Conservation (phyloP, 176 grass and related monocot species). For the Bonia amplexicaulis region DNA sequence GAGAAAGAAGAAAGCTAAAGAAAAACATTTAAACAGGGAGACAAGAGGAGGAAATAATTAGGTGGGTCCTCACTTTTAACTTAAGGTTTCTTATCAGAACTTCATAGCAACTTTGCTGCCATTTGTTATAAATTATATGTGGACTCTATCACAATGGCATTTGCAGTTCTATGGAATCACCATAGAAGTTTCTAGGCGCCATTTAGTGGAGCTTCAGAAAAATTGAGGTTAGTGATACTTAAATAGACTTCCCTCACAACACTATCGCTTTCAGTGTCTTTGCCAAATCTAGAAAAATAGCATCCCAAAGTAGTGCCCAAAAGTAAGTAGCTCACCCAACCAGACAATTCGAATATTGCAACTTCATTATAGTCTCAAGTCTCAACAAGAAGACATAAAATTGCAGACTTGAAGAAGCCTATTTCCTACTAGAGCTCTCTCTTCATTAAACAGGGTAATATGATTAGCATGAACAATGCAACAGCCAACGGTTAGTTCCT, state of each 20-base stretch:
- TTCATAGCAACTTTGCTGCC: not conserved
- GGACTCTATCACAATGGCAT: not conserved
- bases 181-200: not conserved
- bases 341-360: not conserved
- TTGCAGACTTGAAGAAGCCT: not conserved
- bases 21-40: not conserved
- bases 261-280: not conserved
- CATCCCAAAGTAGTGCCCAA: not conserved
- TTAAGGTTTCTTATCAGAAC: not conserved
- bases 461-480: not conserved
- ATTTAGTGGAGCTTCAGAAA: not conserved
- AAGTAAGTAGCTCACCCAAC: not conserved
- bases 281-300: not conserved
- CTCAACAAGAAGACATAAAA: not conserved
- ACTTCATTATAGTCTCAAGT: not conserved
- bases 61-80: not conserved
- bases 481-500: slow-evolving; percentile 6
- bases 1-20: not conserved
- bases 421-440: slow-evolving; percentile 2
- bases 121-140: not conserved
- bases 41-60: not conserved
- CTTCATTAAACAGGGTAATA: not conserved
- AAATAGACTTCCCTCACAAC: not conserved
- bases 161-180: not conserved
- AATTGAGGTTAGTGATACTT: not conserved